Evolutionary conservation across 2,329 filamentous ascomycete species (phyloP), one percentile per base, ranked within the genome.

Genomic region (Talaromyces amestolkiae): DNA sequence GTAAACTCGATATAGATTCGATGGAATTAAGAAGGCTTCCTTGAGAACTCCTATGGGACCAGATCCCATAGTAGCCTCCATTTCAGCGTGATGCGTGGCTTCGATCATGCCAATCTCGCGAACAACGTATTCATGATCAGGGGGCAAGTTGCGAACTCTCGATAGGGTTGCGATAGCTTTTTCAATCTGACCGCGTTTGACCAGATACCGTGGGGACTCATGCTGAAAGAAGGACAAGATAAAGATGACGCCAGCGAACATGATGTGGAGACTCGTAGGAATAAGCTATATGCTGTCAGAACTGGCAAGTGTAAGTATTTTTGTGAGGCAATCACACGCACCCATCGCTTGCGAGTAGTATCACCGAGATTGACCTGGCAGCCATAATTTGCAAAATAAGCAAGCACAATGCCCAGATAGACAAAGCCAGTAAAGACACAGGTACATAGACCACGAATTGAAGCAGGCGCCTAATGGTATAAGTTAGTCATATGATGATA

Each of bases 351-450:
- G 17, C 22, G 49, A 33, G 27, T 54, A 13, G 17, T 54, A 35
- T 17, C 41, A 15, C 49, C 27, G 27, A 47, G 74, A 92, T 80
- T 49, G 84, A 74, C 8, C 78, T 79, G 19, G 78, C 49, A 78
- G 3, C 86, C 86, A 74, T 86, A 89, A 73, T 86, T 89, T 63
- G 88, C 86, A 72, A 91, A 92, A 78, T 91, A 92, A 10, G 88
- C 89, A 45, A 92, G 80, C 75, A 92, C 88, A 67, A 91, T 91
- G 54, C 89, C 90, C 61, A 91, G 77, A 71, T 92, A 92, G 17
- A 92, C 89, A 53, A 88, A 80, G 1, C 86, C 87, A 3, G 86
- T 84, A 75, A 89, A 89, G 39, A 86, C 81, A 70, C 85, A 87
- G 2, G 89, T 90, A 72, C 88, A 91, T 27, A 92, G 84, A 68